Evolutionary conservation across 2,329 filamentous ascomycete species (phyloP), one percentile per base, ranked within the genome.

Genomic region (Shiraia bambusicola): DNA sequence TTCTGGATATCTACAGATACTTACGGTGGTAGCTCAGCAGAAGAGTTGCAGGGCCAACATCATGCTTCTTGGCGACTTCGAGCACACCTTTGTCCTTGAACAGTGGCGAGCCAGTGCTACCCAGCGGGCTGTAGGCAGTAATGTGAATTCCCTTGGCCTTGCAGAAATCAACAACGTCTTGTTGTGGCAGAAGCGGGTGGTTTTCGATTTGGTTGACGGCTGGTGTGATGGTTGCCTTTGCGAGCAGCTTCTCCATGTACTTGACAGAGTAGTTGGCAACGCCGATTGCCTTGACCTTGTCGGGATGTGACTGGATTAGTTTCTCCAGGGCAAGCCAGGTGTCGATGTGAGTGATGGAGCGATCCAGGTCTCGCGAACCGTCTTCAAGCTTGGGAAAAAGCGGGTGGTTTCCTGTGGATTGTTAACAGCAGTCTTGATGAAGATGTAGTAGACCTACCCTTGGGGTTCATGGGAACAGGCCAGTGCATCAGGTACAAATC

Each of bases 401-500:
- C 56, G 86, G 83, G 65, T 87, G 75, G 72, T 87, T 86, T 50
- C 83, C 81, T 75, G 30, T 27, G 2, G 2, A 1, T 26, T 24
- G 16, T 58, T 9, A 52, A 31, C 32, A 3, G 12, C 11, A 6
- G 8, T 33, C 10, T 8, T 8, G 22, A 11, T 26, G 14, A 13
- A 2, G 37, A 1, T 3, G 8, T 5, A 12, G 16, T 3, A 26
- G 26, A 36, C 50, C 28, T 46, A 79, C 84, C 86, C 25, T 86
- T 78, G 6, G 86, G 85, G 72, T 91, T 92, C 81, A 91, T 84
- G 35, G 86, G 82, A 32, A 89, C 73, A 5, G 87, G 86, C 87
- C 88, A 93, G 72, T 95, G 88, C 74, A 94, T 80, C 27, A 94
- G 76, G 65, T 81, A 89, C 42, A 94, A 74, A 65, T 94, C 89